A percentile compares a stretch with the other conserved stretches of the same genome.
Evolutionary conservation across 2,329 filamentous ascomycete genomes (phyloP).

Genomic region (Pseudogymnoascus sp.): DNA sequence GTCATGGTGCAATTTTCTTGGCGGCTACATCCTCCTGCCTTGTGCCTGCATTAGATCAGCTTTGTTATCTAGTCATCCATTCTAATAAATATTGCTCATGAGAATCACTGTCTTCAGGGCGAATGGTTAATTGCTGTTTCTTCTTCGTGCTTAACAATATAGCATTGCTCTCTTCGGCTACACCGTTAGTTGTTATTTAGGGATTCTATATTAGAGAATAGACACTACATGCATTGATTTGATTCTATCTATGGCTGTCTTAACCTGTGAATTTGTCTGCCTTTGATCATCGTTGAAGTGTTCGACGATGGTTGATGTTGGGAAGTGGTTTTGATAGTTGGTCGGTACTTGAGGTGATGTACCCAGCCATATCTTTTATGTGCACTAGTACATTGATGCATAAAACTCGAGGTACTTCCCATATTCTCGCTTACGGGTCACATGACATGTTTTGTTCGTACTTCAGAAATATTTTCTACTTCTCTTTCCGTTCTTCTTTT

Average conservation of each 20-base stretch:
- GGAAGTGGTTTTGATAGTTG: not conserved
- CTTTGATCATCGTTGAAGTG: not conserved
- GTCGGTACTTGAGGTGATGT: not conserved
- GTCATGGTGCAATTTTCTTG: constrained; percentile 16
- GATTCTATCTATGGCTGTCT: not conserved
- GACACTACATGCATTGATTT: constrained; percentile 7
- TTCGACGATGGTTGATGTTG: not conserved
- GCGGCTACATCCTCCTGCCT: constrained; percentile 21
- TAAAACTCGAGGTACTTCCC: not conserved
- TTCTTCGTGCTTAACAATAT: not conserved
- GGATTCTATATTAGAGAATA: constrained; percentile 9
- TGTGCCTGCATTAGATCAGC: constrained; percentile 23
- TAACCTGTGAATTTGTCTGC: not conserved
- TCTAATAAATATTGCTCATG: constrained; percentile 23
- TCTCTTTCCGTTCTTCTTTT: not conserved
- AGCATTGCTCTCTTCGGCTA: constrained; percentile 6
- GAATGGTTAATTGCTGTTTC: not conserved
- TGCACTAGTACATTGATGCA: not conserved
- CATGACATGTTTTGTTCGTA: not conserved
- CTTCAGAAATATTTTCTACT: constrained; percentile 1
- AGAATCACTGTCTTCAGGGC: not conserved
- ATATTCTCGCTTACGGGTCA: not conserved
- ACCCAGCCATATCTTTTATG: not conserved
- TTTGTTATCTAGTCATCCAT: constrained; percentile 30
- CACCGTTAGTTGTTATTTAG: constrained; percentile 2